Evolutionary conservation across 2,329 filamentous ascomycete genomes (phyloP).

Genomic region (Colletotrichum chrysophilum): DNA sequence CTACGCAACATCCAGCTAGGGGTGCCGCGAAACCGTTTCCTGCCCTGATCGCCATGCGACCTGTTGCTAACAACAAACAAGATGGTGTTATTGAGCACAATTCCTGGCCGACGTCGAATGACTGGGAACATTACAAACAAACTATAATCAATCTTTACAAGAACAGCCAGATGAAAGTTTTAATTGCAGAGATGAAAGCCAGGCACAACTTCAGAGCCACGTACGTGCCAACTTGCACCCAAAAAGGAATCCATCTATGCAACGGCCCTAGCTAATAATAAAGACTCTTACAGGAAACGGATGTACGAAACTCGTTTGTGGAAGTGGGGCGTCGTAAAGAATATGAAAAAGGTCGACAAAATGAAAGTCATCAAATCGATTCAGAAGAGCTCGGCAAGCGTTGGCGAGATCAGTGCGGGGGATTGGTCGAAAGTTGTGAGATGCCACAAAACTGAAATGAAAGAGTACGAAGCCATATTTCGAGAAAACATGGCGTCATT

Average conservation of each 20-base stretch:
- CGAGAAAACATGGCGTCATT: neutral
- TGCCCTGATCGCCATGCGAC: neutral
- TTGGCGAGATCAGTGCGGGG: fast-evolving
- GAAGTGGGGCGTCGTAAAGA: neutral
- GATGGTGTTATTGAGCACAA: neutral
- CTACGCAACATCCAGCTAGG: neutral
- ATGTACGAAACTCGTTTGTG: neutral
- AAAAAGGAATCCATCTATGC: fast-evolving
- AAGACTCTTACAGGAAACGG: neutral
- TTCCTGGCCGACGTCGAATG: neutral
- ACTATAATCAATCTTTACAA: neutral
- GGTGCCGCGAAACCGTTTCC: neutral
- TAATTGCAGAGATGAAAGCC: neutral
- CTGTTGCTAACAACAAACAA: neutral
- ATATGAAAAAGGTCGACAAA: neutral
- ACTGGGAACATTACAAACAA: neutral
- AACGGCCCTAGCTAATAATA: neutral
- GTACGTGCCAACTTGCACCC: neutral
- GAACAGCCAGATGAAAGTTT: neutral
- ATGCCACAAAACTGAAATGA: neutral
- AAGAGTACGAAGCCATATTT: neutral
- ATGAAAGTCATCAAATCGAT: neutral
- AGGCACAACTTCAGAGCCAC: neutral
- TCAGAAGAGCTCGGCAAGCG: neutral
- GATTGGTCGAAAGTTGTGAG: neutral